Conservation (phyloP, 192 early-diverging fungal genomes). For the Dimargaris xerosporica region DNA sequence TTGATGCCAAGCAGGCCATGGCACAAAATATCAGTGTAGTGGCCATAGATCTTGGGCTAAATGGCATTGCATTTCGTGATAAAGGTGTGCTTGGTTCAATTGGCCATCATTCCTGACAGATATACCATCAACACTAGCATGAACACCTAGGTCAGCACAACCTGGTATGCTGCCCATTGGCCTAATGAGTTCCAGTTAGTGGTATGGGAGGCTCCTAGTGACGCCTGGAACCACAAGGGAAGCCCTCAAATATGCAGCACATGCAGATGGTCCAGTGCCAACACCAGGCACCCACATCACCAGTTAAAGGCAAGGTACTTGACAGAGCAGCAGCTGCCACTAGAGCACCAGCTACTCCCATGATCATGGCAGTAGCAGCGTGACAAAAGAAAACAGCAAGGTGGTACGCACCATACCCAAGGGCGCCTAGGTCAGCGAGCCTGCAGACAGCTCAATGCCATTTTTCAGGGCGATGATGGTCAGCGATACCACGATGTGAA, state of each 20-base stretch:
- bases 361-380: background rate
- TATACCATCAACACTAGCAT: conserved; percentile 77
- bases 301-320: too few relatives aligned
- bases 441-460: conserved; percentile 60
- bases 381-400: background rate
- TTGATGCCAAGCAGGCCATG: conserved; percentile 57
- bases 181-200: background rate
- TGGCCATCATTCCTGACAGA: conserved; percentile 79
- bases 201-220: background rate
- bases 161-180: background rate
- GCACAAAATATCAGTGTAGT: conserved; percentile 77
- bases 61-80: conserved; percentile 96
- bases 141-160: conserved; percentile 39
- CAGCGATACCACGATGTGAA: conserved; percentile 78
- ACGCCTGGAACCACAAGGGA: background rate
- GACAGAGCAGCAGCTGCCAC: too few relatives aligned
- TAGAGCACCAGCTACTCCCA: conserved; percentile 1
- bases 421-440: background rate
- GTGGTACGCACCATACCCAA: background rate
- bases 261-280: too few relatives aligned
- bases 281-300: too few relatives aligned
- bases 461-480: conserved; percentile 84
- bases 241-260: background rate
- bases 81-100: conserved; percentile 98
- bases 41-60: conserved; percentile 68